These are phyloP conservation scores for Euclidium syriacum DNA, from an alignment of 345 rosid genomes.

Conservation along the genomic window DNA sequence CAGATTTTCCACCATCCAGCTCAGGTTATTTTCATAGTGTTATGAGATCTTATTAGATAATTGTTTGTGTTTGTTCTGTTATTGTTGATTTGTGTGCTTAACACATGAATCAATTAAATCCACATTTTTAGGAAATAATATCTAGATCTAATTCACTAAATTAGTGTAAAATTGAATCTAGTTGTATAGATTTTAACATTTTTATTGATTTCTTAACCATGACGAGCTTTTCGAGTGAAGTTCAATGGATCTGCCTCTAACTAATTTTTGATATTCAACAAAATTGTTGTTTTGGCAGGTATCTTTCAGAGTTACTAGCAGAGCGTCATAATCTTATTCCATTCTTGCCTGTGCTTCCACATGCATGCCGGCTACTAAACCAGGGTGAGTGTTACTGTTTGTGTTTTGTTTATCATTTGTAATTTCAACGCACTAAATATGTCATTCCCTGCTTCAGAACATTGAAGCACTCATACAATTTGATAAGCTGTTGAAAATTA, in stretches of 20 bases:
- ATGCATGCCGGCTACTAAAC: conserved; percentile 52
- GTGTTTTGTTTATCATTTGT: not conserved
- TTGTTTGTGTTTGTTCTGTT: not conserved
- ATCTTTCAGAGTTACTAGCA: conserved; percentile 65
- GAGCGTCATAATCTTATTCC: conserved; percentile 76
- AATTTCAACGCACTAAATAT: not conserved
- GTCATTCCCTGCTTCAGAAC: conserved; percentile 7
- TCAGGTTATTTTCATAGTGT: not conserved
- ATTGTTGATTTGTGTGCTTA: conserved; percentile 2
- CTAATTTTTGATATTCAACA: not conserved
- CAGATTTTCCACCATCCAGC: not conserved
- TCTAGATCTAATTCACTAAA: conserved; percentile 7
- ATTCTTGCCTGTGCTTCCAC: conserved; percentile 64
- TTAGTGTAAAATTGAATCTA: conserved; percentile 7
- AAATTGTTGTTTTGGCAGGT: conserved; percentile 39
- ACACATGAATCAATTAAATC: not conserved
- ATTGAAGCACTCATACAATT: conserved; percentile 5
- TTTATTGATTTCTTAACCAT: not conserved
- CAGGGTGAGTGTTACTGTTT: conserved; percentile 55
- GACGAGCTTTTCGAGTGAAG: not conserved
- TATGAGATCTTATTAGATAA: not conserved
- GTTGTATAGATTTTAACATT: not conserved
- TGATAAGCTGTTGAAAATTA: not conserved
- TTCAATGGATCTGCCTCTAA: conserved; percentile 3
- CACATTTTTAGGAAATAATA: not conserved